Conservation (phyloP, 2,329 filamentous ascomycete genomes). For the Scortechinia acanthostroma region DNA sequence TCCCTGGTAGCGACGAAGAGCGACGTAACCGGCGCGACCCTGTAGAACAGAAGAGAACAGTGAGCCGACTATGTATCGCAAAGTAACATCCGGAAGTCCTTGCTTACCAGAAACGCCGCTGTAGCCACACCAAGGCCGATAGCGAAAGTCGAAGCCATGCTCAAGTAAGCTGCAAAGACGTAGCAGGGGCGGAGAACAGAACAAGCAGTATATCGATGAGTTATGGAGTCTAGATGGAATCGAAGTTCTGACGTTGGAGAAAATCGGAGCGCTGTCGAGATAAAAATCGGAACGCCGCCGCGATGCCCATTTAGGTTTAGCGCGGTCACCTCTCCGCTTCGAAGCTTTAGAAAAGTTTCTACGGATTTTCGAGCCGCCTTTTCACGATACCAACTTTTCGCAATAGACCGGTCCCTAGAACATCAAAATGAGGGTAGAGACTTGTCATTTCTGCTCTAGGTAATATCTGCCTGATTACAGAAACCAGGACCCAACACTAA, state of each 20-base stretch:
- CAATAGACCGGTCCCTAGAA: no score
- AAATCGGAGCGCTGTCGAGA: constrained; percentile 13
- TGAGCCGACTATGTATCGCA: background rate
- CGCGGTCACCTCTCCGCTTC: constrained; percentile 15
- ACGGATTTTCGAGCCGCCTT: constrained; percentile 4
- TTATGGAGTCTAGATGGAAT: background rate
- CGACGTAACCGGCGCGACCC: constrained; percentile 88
- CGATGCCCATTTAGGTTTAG: constrained; percentile 19
- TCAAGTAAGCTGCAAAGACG: background rate
- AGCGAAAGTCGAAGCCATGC: background rate
- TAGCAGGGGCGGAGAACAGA: no score
- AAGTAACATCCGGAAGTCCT: constrained; percentile 2
- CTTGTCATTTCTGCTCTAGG: background rate
- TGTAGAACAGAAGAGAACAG: constrained; percentile 26
- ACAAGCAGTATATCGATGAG: no score
- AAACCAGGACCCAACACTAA: no score
- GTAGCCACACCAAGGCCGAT: background rate
- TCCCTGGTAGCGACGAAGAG: constrained; percentile 74
- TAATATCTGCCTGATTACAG: no score
- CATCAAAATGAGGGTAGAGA: no score
- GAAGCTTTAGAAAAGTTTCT: constrained; percentile 9
- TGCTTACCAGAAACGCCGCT: background rate
- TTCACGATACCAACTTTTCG: background rate
- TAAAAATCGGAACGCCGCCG: constrained; percentile 23
- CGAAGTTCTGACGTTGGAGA: constrained; percentile 3